Base-by-base conservation (phyloP, 306 rosid species). In the Pueraria montana region DNA sequence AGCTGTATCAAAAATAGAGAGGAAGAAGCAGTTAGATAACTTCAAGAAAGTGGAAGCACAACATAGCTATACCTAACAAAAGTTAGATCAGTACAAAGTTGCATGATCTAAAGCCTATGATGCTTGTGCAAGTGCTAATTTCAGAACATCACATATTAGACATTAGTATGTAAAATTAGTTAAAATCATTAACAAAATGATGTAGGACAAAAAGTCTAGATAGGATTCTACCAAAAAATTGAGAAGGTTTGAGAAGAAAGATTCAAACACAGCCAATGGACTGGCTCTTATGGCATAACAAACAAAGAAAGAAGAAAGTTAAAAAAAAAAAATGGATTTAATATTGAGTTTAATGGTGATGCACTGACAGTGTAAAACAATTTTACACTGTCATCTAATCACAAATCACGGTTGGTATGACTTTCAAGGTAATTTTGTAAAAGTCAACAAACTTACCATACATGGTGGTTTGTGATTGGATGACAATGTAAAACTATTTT, bases 1-100 rank as follows among this genome's bases (percentile, higher is more conserved):
- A 66, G 97, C 98, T 95, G 98, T 63, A 74, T 66, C 86, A 86
- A 48, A 86, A 65, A 48, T 83, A 27, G 67, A 86, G 43, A 83
- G 81, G 34, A 63, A 43, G 62, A 56, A 64, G 17, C 17, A 74
- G 86, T 94, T 82, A 92, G 83, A 74, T 63, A 68, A 72, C 63
- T 80, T 63, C 64, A 48, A 13, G 23, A 75, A 82, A 71, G 66
- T 36, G 13, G 38, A 36, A 69, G 74, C 23, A 63, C 78, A 43
- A 4, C 14, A 76, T 30, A 76, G 78, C 68, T 23, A 70, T 67
- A 62, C 81, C 72, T 62, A 78, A 56, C 42, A 40, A 52, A 30
- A 77, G 46, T 65, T 56, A 32, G 16, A 21, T 78, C 38, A 24
- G 59, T 82, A 48, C 32, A 80, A 80, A 84, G 18, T 67, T 43